Evolutionary conservation across 140 eudicot genomes (phyloP).

Genomic region (Cichorium intybus): DNA sequence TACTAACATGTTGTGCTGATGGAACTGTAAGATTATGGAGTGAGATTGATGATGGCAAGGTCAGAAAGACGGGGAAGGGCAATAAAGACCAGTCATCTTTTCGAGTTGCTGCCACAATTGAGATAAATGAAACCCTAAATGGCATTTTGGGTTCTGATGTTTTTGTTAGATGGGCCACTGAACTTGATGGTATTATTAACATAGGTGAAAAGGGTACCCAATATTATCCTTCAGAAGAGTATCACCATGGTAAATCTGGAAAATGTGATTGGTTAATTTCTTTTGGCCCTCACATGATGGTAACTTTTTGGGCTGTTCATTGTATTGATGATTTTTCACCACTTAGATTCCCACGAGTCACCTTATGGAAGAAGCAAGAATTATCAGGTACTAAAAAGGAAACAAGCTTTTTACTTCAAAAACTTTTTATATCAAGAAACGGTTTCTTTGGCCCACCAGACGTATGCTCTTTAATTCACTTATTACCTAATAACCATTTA

Average conservation of each 20-base stretch:
- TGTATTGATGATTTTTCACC: slow-evolving; percentile 92
- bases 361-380: slow-evolving; percentile 71
- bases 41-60: slow-evolving; percentile 74
- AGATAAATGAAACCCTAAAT: slow-evolving; percentile 64
- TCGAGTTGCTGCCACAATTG: slow-evolving; percentile 78
- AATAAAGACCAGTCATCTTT: slow-evolving; percentile 59
- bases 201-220: slow-evolving; percentile 39
- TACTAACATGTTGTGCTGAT: slow-evolving; percentile 82
- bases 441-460: slow-evolving; percentile 67
- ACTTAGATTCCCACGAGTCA: slow-evolving; percentile 80
- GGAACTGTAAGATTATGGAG: slow-evolving; percentile 92
- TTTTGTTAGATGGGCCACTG: slow-evolving; percentile 72
- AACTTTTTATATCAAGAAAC: slow-evolving; percentile 63
- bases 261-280: slow-evolving; percentile 92
- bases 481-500: slow-evolving; percentile 50
- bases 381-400: slow-evolving; percentile 36
- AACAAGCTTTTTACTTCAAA: slow-evolving; percentile 46
- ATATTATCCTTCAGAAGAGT: slow-evolving; percentile 43
- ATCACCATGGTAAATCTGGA: slow-evolving; percentile 57
- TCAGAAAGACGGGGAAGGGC: slow-evolving; percentile 47
- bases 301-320: slow-evolving; percentile 84
- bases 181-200: slow-evolving; percentile 53
- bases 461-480: slow-evolving; percentile 57
- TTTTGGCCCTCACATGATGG: slow-evolving; percentile 58
- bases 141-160: slow-evolving; percentile 68